Percentiles rank a stretch among this genome's conserved stretches.
Conservation (phyloP, 1,139 yeast species). For the Saccharomyces hybrid region DNA sequence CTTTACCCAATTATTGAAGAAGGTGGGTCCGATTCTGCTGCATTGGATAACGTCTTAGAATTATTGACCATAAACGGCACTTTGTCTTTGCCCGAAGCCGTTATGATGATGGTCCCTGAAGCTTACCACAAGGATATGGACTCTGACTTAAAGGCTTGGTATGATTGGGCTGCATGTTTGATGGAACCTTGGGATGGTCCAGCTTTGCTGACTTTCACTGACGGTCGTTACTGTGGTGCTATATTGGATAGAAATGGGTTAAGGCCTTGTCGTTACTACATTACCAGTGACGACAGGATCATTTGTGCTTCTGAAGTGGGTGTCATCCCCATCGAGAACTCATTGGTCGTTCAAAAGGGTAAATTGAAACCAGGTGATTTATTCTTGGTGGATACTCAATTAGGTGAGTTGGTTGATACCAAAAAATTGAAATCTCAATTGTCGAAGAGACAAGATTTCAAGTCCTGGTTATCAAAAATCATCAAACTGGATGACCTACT, state of each 20-base stretch:
- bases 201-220: conserved; percentile 92
- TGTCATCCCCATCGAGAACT: conserved; percentile 83
- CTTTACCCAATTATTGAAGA: conserved; percentile 94
- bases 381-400: conserved; percentile 89
- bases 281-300: conserved; percentile 90
- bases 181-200: conserved; percentile 99
- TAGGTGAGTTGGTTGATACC: conserved; percentile 90
- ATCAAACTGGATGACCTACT: conserved; percentile 73
- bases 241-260: conserved; percentile 94
- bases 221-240: conserved; percentile 97
- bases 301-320: conserved; percentile 99
- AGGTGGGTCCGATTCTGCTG: conserved; percentile 99
- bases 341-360: conserved; percentile 79
- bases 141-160: conserved; percentile 86
- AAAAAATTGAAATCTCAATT: conserved; percentile 75
- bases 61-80: conserved; percentile 87
- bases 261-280: conserved; percentile 96
- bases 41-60: conserved; percentile 92
- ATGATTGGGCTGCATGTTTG: conserved; percentile 98
- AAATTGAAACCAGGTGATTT: conserved; percentile 94
- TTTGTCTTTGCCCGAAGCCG: conserved; percentile 92
- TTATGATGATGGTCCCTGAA: conserved; percentile 95
- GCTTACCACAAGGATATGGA: conserved; percentile 98
- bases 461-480: conserved; percentile 85
- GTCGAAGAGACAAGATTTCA: conserved; percentile 80